Evolutionary conservation across 441 rosid genomes (phyloP).

Genomic region (Pelargonium cotyledonis): DNA sequence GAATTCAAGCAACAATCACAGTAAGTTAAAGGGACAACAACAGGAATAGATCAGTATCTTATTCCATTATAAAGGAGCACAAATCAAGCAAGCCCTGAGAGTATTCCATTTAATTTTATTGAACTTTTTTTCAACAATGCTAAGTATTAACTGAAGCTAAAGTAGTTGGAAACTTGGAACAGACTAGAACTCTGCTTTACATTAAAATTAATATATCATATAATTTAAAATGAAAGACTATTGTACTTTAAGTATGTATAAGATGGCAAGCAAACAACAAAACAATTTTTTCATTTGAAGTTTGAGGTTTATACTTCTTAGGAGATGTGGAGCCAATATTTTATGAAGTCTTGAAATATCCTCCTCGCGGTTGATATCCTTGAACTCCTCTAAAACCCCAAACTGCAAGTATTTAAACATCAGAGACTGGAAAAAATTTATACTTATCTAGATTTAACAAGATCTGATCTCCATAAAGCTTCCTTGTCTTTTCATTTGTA

Average conservation of each 20-base stretch:
- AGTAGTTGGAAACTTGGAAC: too few species aligned
- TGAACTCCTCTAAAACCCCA: conserved; percentile 91
- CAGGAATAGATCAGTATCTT: conserved; percentile 9
- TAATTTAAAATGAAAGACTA: too few species aligned
- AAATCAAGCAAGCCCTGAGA: too few species aligned
- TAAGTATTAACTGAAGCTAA: too few species aligned
- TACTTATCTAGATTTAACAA: background rate
- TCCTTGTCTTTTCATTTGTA: background rate
- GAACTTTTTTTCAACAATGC: too few species aligned
- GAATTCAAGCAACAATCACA: conserved; percentile 13
- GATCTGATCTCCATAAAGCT: background rate
- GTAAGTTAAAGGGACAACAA: too few species aligned
- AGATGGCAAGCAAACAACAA: background rate
- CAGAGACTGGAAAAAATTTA: conserved; percentile 14
- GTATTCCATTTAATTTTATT: too few species aligned
- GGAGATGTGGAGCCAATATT: conserved; percentile 96
- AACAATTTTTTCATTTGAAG: background rate
- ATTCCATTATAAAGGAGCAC: background rate
- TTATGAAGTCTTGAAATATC: conserved; percentile 90
- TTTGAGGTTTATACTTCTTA: conserved; percentile 55
- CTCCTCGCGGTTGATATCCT: conserved; percentile 97
- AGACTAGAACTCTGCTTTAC: too few species aligned
- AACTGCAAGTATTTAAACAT: conserved; percentile 49
- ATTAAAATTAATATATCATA: too few species aligned
- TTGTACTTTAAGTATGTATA: background rate